Base-by-base conservation (phyloP, 2,329 filamentous ascomycete genomes). In the Penicillium freii region DNA sequence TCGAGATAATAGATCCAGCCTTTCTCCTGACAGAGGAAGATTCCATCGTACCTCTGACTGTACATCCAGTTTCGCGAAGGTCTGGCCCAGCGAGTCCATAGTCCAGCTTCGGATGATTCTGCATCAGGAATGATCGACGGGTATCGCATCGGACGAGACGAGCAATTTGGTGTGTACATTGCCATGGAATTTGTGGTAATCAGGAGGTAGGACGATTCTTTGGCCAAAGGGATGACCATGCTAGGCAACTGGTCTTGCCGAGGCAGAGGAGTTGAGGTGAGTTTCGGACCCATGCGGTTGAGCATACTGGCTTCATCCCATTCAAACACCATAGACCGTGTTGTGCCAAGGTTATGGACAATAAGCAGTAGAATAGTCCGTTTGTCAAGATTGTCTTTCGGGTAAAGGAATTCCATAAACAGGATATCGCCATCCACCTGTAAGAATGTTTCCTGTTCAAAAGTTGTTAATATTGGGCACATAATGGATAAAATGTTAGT, bases 1-100 rank as follows among this genome's bases (percentile, higher is more conserved):
- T 91, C 87, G 5, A 93, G 75, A 62, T 88, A 90, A 53, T 87
- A 83, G 10, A 97, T 82, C 48, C 87, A 79, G 3, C 94, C 94
- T 69, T 97, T 93, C 75, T 97, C 93, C 54, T 92, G 86, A 11
- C 89, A 90, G 17, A 99, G 78, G 69, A 94, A 96, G 48, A 97
- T 86, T 58, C 88, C 86, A 68, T 97, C 94, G 36, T 87, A 85
- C 19, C 78, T 81, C 53, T 82, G 77, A 51, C 83, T 83, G 63
- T 87, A 88, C 13, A 78, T 75, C 58, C 82, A 82, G 25, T 86
- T 82, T 8, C 93, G 86, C 58, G 85, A 82, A 2, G 92, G 89
- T 58, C 90, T 84, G 29, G 91, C 86, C 92, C 93, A 99, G 25
- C 89, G 85, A 4, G 88, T 89, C 90, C 92, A 97, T 4, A 90